Base-by-base conservation (phyloP, 2,329 filamentous ascomycete species). In the Botryotinia convoluta region DNA sequence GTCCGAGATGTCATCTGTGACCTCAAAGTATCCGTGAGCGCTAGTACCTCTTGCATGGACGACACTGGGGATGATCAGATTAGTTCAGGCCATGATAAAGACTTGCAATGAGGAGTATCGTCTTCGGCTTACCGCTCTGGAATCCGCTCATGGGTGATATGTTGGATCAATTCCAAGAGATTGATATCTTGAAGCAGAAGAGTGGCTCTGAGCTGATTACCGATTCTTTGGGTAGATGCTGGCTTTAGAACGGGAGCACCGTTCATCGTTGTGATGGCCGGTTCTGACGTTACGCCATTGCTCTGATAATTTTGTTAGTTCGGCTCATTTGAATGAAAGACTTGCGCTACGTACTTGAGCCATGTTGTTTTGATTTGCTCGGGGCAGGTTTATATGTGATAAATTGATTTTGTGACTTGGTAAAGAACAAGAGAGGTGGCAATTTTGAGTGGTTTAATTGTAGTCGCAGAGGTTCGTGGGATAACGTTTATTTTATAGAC, bases 171-270 rank as follows among this genome's bases (percentile, higher is more conserved):
- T 48, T 63, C 54, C 37, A 63, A 35, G 9, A 71, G 29, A 71
- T 71, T 71, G 29, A 71, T 71, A 71, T 71, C 39, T 62, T 71
- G 54, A 71, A 71, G 60, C 10, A 54, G 42, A 42, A 62, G 42
- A 35, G 60, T 60, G 20, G 29, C 61, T 37, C 64, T 37, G 1
- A 67, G 45, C 29, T 72, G 61, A 63, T 59, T 65, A 16, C 62
- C 70, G n/a, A 67, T 72, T 72, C 70, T 68, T n/a, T 67, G 42
- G 14, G 62, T 51, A 26, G 39, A 62, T 65, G 32, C 32, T 32
- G 70, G 61, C 22, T 44, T 72, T 10, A 65, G 26, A 32, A 59
- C 26, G 1, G 61, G 69, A 65, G 42, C 62, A 65, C 62, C 62
- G 22, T 65, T 65, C 42, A 48, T 65, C 62, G 45, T 68, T 29